Evolutionary conservation across 306 rosid species (phyloP), one percentile per base, ranked within the genome.

Genomic region (Phaseolus lunatus): DNA sequence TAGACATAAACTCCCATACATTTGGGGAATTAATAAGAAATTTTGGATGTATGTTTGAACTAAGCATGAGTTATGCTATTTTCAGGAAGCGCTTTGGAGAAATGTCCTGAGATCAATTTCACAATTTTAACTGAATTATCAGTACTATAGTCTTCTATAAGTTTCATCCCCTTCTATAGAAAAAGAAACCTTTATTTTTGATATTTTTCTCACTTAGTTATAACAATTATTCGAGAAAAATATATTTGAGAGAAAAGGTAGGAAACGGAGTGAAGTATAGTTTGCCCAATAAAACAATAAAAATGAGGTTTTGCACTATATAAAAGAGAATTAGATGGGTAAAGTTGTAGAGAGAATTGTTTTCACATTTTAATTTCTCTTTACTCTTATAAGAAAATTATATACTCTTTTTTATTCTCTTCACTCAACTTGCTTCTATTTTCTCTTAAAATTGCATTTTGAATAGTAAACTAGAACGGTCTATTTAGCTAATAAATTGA

Each of bases 21-120:
- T 24, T 85, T 45, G 54, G 74, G 79, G 79, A 78, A 81, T 78
- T 86, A 90, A 92, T 94, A 92, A 94, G 89, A 90, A 92, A 85
- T 86, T 88, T 90, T 89, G 86, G 84, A 83, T 82, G 26, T 66
- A 61, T 66, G 47, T 78, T 78, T 80, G 80, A 76, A 71, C 66
- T 49, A 53, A 29, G 75, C 70, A 64, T 49, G 68, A 54, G 84
- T 82, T 73, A 48, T 72, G 78, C 79, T 72, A 72, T 56, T 66
- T 72, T 64, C 72, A 58, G 76, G 73, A 73, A 78, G 50, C 12
- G 53, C 77, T 35, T 80, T 67, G 80, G 83, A 48, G 52, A 73
- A 67, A 66, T 63, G 41, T 65, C 82, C 86, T 72, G 80, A 71
- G 63, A 35, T 53, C 50, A 43, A 52, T 54, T 59, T 59, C 10